Percentiles rank a stretch among this genome's conserved stretches.
phyloP scores from a whole-genome alignment of 2,329 filamentous ascomycete species.

The Epichloe gansuensis region DNA sequence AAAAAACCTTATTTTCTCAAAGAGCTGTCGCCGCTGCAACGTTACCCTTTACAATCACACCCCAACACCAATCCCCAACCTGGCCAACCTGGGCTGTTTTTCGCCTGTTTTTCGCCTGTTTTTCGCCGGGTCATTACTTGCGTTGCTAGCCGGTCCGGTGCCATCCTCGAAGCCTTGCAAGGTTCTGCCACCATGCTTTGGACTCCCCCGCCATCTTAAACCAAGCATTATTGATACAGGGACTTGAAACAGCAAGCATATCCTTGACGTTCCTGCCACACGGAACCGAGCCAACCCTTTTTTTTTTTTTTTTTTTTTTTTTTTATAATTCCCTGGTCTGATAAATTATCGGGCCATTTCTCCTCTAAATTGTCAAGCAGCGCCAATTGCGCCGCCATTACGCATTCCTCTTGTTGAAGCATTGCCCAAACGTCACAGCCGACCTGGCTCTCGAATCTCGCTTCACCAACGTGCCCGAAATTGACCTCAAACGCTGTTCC shows the following conservation, averaged over 20 bases:
- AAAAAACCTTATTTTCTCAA: neutral
- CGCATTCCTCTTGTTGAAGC: neutral
- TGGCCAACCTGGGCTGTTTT: neutral
- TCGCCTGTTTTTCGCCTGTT: neutral
- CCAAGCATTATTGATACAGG: constrained; percentile 8
- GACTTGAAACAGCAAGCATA: constrained; percentile 10
- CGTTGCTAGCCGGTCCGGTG: neutral
- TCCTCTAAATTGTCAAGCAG: neutral
- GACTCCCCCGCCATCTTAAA: constrained; percentile 7
- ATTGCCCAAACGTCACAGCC: neutral
- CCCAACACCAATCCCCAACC: neutral
- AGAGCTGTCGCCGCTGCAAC: neutral
- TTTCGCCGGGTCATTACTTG: neutral
- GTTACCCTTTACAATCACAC: neutral
- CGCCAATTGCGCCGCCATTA: neutral
- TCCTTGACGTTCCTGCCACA: constrained; percentile 3
- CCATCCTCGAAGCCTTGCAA: neutral
- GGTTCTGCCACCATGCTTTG: constrained; percentile 5
- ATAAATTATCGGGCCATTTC: neutral
- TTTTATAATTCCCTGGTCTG: neutral
- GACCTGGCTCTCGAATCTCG: neutral
- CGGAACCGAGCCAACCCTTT: neutral
- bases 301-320: neutral
- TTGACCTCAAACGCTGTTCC: neutral
- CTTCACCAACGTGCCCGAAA: neutral